These are phyloP conservation scores for Zygoascus meyerae DNA, from an alignment of 1,139 yeast species.

Conservation along the genomic window DNA sequence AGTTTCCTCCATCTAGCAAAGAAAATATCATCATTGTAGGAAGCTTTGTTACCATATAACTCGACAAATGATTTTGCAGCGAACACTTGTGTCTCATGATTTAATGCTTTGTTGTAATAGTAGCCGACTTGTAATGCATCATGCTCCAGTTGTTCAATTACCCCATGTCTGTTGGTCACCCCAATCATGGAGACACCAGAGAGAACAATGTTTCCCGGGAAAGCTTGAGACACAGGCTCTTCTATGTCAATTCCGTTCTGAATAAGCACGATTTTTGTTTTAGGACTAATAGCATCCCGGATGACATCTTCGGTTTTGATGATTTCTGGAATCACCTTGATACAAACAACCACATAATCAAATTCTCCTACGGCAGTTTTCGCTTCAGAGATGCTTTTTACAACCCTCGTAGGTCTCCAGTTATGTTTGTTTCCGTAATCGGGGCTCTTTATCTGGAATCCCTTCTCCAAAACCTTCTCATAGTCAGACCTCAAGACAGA, in stretches of 20 bases:
- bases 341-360: conserved; percentile 62
- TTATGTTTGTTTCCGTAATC: conserved; percentile 51
- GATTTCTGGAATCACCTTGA: conserved; percentile 71
- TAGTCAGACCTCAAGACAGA: conserved; percentile 62
- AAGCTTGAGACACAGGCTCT: conserved; percentile 48
- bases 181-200: conserved; percentile 69
- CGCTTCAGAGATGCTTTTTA: conserved; percentile 42
- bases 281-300: conserved; percentile 47
- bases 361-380: conserved; percentile 30
- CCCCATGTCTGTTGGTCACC: conserved; percentile 52
- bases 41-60: conserved; percentile 42
- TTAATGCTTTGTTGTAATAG: conserved; percentile 21
- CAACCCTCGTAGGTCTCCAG: conserved; percentile 47
- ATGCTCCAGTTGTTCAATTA: conserved; percentile 43
- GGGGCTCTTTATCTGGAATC: conserved; percentile 54
- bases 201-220: conserved; percentile 53
- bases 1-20: conserved; percentile 61
- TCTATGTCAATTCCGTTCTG: conserved; percentile 79
- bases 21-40: conserved; percentile 37
- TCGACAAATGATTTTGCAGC: conserved; percentile 41
- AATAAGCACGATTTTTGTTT: conserved; percentile 53
- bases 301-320: conserved; percentile 54
- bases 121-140: conserved; percentile 55
- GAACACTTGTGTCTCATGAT: conserved; percentile 33
- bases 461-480: conserved; percentile 44